phyloP scores from a whole-genome alignment of 2,329 filamentous ascomycete species.

The Ilyonectria mors-panacis region DNA sequence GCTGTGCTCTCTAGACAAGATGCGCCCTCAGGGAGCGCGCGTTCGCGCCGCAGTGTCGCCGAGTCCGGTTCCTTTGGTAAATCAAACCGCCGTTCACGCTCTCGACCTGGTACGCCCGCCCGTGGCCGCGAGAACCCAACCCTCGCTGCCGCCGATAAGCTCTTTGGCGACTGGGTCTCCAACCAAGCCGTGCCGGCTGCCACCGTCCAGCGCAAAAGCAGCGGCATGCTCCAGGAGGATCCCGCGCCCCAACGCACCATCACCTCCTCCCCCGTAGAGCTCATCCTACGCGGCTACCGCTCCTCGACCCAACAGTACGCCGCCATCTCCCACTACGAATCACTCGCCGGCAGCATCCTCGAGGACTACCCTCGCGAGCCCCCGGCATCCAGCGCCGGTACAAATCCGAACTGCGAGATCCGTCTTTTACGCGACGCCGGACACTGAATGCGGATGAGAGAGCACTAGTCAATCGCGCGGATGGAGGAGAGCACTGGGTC shows the following conservation, averaged over 20 bases:
- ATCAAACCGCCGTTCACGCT: slow-evolving; percentile 75
- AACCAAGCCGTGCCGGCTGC: slow-evolving; percentile 57
- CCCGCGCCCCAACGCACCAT: slow-evolving; percentile 53
- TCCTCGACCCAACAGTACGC: slow-evolving; percentile 81
- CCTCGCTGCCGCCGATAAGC: slow-evolving; percentile 71
- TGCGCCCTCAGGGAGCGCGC: slow-evolving; percentile 62
- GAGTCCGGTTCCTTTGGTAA: slow-evolving; percentile 78
- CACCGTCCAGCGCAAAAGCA: slow-evolving; percentile 54
- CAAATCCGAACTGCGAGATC: slow-evolving; percentile 81
- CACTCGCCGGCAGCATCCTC: slow-evolving; percentile 87
- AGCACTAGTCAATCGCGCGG: slow-evolving; percentile 83
- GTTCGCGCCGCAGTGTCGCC: slow-evolving; percentile 68
- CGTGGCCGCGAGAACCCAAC: slow-evolving; percentile 73
- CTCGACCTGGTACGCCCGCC: slow-evolving; percentile 71
- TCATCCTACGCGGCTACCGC: slow-evolving; percentile 87
- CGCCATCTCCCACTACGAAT: slow-evolving; percentile 89
- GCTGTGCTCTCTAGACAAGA: slow-evolving; percentile 61
- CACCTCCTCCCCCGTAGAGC: slow-evolving; percentile 73
- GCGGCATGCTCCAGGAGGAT: slow-evolving; percentile 58
- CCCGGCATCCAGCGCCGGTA: slow-evolving; percentile 80
- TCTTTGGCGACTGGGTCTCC: slow-evolving; percentile 73
- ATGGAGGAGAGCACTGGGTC: slow-evolving; percentile 92
- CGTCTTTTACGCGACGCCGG: slow-evolving; percentile 76
- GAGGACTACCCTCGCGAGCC: slow-evolving; percentile 94
- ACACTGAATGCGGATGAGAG: slow-evolving; percentile 81